Conservation (phyloP, 768 basidiomycete species). For the Candolleomyces eurysporus region DNA sequence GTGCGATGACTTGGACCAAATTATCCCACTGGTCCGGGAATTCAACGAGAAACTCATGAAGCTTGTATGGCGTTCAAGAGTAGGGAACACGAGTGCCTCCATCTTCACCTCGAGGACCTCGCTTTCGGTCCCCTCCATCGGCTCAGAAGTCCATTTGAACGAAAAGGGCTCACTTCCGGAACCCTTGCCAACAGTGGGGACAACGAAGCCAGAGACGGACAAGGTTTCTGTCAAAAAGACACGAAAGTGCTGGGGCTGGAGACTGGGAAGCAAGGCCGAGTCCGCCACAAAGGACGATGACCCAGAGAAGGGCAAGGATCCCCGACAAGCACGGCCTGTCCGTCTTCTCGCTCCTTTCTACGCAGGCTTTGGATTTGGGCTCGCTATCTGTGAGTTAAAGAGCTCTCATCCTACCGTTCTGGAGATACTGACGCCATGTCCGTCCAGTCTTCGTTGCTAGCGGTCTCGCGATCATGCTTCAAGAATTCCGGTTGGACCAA, state of each 20-base stretch:
- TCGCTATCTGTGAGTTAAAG: conserved; percentile 57
- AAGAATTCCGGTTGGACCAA: conserved; percentile 69
- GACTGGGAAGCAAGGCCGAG: conserved; percentile 33
- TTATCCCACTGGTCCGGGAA: conserved; percentile 71
- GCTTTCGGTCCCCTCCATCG: conserved; percentile 42
- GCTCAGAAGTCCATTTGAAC: conserved; percentile 54
- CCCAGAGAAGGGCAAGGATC: conserved; percentile 46
- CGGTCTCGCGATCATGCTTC: conserved; percentile 56
- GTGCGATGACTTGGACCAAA: conserved; percentile 79
- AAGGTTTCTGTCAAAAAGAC: conserved; percentile 23
- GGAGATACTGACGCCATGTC: conserved; percentile 1
- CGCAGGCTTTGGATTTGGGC: conserved; percentile 62
- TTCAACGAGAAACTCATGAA: conserved; percentile 70
- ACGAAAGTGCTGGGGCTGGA: conserved; percentile 47
- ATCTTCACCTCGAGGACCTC: conserved; percentile 39
- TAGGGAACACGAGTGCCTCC: conserved; percentile 33
- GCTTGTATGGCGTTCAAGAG: conserved; percentile 50
- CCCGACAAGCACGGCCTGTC: conserved; percentile 41
- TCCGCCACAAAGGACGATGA: conserved; percentile 35
- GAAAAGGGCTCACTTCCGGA: conserved; percentile 48
- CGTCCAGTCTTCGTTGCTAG: conserved; percentile 64
- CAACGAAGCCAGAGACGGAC: conserved; percentile 24
- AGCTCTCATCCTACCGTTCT: not conserved
- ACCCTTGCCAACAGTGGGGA: conserved; percentile 29
- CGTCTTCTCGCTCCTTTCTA: conserved; percentile 73